phyloP scores from a whole-genome alignment of 2,329 filamentous ascomycete species.

The Tricladium varicosporioides region DNA sequence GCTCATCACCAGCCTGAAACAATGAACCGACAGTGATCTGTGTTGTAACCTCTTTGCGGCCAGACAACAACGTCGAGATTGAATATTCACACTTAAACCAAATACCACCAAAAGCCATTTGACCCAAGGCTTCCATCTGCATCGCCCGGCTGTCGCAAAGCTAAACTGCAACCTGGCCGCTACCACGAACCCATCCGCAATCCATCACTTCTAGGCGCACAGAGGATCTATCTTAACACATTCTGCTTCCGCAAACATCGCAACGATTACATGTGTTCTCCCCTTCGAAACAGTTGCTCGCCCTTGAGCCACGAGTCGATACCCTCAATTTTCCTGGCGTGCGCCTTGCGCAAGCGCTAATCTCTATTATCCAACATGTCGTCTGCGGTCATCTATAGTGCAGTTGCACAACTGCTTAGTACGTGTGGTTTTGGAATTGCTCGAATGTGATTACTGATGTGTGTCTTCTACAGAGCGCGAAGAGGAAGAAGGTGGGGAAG shows the following conservation, averaged over 20 bases:
- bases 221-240: not conserved
- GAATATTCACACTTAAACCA: not conserved
- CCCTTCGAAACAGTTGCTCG: constrained; percentile 28
- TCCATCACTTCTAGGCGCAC: not conserved
- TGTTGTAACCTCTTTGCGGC: not conserved
- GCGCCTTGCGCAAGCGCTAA: not conserved
- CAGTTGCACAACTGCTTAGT: constrained; percentile 35
- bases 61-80: not conserved
- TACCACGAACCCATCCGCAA: not conserved
- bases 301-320: constrained; percentile 30
- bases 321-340: not conserved
- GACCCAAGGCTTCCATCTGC: not conserved
- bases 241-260: not conserved
- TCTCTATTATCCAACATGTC: constrained; percentile 22
- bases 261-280: constrained; percentile 34
- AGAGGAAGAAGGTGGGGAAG: constrained; percentile 29
- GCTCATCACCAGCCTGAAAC: not conserved
- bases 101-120: not conserved
- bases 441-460: constrained; percentile 20
- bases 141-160: not conserved
- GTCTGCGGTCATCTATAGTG: constrained; percentile 28
- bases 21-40: not conserved
- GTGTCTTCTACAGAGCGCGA: constrained; percentile 25
- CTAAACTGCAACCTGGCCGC: not conserved
- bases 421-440: constrained; percentile 15